Conservation (phyloP, 352 stramenopile species). For the Pythium oligandrum region DNA sequence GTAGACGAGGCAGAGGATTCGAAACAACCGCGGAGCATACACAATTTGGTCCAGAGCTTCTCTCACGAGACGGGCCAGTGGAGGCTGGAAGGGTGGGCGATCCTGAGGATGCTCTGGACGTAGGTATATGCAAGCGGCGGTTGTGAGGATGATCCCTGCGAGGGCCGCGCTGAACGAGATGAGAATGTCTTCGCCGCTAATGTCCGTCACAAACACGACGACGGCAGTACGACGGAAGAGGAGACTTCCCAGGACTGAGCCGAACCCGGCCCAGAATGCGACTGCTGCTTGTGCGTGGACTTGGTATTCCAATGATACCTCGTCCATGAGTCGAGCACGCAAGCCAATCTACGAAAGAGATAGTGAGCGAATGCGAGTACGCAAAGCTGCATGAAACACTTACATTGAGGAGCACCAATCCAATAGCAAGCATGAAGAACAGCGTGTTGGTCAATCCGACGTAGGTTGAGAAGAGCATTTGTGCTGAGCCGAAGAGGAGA, state of each 20-base stretch:
- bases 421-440: slow-evolving; percentile 59
- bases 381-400: slow-evolving; percentile 3
- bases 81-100: slow-evolving; percentile 41
- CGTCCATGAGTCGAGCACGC: slow-evolving; percentile 70
- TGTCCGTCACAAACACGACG: slow-evolving; percentile 68
- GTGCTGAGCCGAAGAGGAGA: slow-evolving; percentile 57
- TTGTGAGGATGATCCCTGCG: slow-evolving; percentile 43
- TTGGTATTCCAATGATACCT: slow-evolving; percentile 70
- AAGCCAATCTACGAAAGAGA: slow-evolving; percentile 43
- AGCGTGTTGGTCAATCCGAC: slow-evolving; percentile 37
- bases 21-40: slow-evolving; percentile 56
- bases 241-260: slow-evolving; percentile 48
- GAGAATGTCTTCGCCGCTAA: slow-evolving; percentile 59
- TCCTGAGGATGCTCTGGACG: slow-evolving; percentile 61
- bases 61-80: slow-evolving; percentile 42
- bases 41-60: slow-evolving; percentile 63
- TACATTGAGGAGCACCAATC: slow-evolving; percentile 58
- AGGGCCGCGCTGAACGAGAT: slow-evolving; percentile 54
- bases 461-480: slow-evolving; percentile 51
- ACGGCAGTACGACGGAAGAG: slow-evolving; percentile 62
- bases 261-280: slow-evolving; percentile 63
- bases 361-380: slow-evolving; percentile 4
- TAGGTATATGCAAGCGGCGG: slow-evolving; percentile 46
- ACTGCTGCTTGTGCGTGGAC: slow-evolving; percentile 69
- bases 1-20: slow-evolving; percentile 62